Conservation (phyloP, 2,329 filamentous ascomycete genomes). For the Sphaerulina vaccinii region DNA sequence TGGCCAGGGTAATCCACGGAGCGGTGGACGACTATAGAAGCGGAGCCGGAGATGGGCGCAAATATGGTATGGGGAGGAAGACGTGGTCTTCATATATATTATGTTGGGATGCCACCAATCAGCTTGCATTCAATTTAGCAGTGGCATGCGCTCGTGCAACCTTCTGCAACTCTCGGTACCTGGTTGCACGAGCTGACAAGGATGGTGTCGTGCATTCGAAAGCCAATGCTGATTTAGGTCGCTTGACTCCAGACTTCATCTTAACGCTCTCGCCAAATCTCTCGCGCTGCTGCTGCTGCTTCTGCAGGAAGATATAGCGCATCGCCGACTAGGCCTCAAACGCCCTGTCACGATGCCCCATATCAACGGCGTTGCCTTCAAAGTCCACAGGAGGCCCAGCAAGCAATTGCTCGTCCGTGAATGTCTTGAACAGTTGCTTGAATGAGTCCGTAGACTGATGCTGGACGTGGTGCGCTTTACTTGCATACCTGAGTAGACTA, state of each 20-base stretch:
- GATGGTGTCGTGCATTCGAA: not conserved
- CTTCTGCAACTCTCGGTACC: not conserved
- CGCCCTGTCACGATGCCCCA: not conserved
- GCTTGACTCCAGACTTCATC: too few species aligned
- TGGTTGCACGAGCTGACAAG: not conserved
- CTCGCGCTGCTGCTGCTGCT: too few species aligned
- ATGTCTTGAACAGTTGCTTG: not conserved
- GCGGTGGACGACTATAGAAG: not conserved
- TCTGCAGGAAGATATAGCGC: not conserved
- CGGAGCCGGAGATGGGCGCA: not conserved
- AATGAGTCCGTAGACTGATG: not conserved
- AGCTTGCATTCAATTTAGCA: not conserved
- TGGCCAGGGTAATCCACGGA: not conserved
- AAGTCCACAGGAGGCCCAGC: not conserved
- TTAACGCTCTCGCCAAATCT: too few species aligned
- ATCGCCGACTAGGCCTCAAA: not conserved
- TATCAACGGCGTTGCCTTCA: not conserved
- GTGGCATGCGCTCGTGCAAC: not conserved
- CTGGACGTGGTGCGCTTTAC: not conserved
- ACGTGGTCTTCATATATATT: not conserved
- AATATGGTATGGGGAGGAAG: not conserved
- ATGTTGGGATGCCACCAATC: not conserved
- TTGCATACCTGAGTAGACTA: not conserved
- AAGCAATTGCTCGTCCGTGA: slow-evolving; percentile 3
- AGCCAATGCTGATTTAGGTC: too few species aligned